Percentiles rank a stretch among this genome's conserved stretches.
phyloP scores from a whole-genome alignment of 768 basidiomycete genomes.

The Pulveroboletus ravenelii region DNA sequence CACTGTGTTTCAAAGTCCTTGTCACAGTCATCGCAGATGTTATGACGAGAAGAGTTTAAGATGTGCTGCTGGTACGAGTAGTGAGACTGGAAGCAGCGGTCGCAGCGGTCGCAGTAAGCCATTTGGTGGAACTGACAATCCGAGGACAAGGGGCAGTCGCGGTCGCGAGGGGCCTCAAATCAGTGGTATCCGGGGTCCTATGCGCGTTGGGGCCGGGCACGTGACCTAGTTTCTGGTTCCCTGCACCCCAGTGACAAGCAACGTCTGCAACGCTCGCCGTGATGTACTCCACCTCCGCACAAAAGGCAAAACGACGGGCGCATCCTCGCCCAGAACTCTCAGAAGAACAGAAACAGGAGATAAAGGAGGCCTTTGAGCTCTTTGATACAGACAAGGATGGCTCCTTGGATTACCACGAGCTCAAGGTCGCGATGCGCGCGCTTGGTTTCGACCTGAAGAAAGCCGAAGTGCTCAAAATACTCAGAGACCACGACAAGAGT shows the following conservation, averaged over 20 bases:
- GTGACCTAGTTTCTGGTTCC: conserved; percentile 14
- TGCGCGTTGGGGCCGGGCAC: conserved; percentile 24
- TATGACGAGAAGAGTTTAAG: conserved; percentile 35
- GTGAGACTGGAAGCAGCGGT: conserved; percentile 31
- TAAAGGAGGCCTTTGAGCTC: conserved; percentile 97
- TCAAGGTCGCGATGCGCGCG: conserved; percentile 98
- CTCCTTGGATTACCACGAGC: conserved; percentile 93
- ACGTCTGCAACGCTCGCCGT: not conserved
- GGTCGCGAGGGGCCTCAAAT: not conserved
- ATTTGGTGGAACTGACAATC: conserved; percentile 13
- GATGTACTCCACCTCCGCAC: conserved; percentile 60
- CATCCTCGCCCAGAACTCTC: conserved; percentile 78
- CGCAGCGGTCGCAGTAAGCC: conserved; percentile 37
- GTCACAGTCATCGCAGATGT: conserved; percentile 43
- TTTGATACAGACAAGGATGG: conserved; percentile 99
- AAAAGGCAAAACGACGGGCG: conserved; percentile 69
- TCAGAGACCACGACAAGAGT: conserved; percentile 86
- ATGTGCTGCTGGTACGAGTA: conserved; percentile 35
- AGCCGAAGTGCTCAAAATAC: conserved; percentile 91
- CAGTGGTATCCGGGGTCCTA: conserved; percentile 23
- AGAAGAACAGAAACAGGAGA: conserved; percentile 91
- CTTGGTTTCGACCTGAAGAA: conserved; percentile 98
- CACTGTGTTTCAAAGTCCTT: conserved; percentile 39
- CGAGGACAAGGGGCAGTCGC: not conserved
- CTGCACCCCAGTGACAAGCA: not conserved